Conservation (phyloP, 805 yeast genomes). For the Candida quercuum region DNA sequence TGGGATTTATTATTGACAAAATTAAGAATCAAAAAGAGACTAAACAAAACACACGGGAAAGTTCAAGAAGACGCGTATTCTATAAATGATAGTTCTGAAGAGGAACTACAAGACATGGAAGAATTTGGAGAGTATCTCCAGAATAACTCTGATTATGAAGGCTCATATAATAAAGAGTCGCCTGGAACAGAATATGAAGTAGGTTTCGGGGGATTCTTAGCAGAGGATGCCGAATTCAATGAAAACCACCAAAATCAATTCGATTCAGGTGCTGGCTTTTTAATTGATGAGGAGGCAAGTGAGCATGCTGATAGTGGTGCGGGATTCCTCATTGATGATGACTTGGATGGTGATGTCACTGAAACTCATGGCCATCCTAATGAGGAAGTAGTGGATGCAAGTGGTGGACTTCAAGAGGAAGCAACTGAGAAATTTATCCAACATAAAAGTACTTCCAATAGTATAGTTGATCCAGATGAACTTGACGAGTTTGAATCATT, state of each 20-base stretch:
- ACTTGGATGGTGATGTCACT: constrained; percentile 1
- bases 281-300: constrained; percentile 1
- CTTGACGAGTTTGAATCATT: constrained; percentile 21
- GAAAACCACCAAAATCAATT: constrained; percentile 8
- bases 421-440: too few species aligned
- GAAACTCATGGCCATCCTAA: too few species aligned
- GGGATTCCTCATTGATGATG: constrained; percentile 22
- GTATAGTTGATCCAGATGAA: constrained; percentile 3
- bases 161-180: neutral
- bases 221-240: constrained; percentile 10
- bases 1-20: constrained; percentile 42
- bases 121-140: constrained; percentile 20
- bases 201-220: constrained; percentile 6
- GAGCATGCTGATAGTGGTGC: constrained; percentile 15
- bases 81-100: constrained; percentile 7
- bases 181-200: neutral
- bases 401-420: constrained; percentile 3
- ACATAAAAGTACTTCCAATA: neutral
- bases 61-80: constrained; percentile 7
- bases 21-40: constrained; percentile 34
- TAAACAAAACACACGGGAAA: constrained; percentile 42
- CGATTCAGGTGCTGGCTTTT: too few species aligned
- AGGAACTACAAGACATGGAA: constrained; percentile 11
- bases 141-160: too few species aligned
- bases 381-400: constrained; percentile 3